Conservation (phyloP, 1,139 yeast genomes). For the Meyerozyma sp. region DNA sequence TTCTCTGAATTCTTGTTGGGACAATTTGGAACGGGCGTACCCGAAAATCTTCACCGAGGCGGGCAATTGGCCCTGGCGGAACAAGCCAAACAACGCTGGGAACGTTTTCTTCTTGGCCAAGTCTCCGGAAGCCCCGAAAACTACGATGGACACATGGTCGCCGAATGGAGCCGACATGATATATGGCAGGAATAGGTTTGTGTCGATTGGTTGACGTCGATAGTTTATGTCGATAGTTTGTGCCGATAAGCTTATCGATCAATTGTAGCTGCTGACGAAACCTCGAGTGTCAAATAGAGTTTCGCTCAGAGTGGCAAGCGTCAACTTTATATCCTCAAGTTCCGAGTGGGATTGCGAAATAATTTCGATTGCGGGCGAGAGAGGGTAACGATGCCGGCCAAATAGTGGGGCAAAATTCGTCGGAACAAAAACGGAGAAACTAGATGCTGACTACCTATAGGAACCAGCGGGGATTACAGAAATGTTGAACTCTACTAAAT, state of each 20-base stretch:
- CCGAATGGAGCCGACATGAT: constrained; percentile 31
- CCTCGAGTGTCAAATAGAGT: not conserved
- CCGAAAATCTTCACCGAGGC: constrained; percentile 72
- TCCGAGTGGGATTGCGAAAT: not conserved
- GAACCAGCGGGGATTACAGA: not conserved
- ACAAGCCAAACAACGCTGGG: constrained; percentile 71
- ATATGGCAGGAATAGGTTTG: no score
- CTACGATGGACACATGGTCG: constrained; percentile 68
- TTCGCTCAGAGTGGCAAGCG: not conserved
- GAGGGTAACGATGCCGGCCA: not conserved
- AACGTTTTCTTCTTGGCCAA: constrained; percentile 94
- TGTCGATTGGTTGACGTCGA: no score
- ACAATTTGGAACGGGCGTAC: constrained; percentile 80
- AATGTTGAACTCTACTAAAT: not conserved
- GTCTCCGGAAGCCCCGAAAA: constrained; percentile 96
- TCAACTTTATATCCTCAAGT: not conserved
- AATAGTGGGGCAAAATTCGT: not conserved
- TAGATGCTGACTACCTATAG: no score
- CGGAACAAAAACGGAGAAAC: no score
- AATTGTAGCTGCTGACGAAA: no score
- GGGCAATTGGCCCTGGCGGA: constrained; percentile 76
- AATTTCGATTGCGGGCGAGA: not conserved
- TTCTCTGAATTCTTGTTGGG: constrained; percentile 58
- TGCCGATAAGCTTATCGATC: no score
- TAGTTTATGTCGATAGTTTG: no score